Percentiles rank a stretch among this genome's conserved stretches.
These are phyloP conservation scores for Tritrichomonas foetus DNA, from an alignment of 208 protist species.

Conservation along the genomic window DNA sequence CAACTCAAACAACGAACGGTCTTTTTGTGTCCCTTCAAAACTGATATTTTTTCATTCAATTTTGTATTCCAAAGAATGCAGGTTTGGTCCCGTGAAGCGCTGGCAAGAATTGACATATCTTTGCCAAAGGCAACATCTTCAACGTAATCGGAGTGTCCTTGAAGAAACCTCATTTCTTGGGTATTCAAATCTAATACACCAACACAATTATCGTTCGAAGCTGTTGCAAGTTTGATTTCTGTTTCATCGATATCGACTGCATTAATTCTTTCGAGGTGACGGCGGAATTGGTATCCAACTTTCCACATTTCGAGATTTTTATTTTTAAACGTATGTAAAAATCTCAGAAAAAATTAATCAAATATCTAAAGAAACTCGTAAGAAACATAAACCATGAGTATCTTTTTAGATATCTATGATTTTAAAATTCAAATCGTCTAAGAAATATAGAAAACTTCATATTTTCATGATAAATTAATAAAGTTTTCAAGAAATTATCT, in stretches of 20 bases:
- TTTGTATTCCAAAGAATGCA: not conserved
- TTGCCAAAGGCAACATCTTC: not conserved
- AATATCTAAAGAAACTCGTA: too few species aligned
- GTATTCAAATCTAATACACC: not conserved
- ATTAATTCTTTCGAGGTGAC: not conserved
- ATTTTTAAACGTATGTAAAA: too few species aligned
- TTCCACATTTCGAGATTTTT: conserved; percentile 21
- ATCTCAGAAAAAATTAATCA: too few species aligned
- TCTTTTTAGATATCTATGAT: too few species aligned
- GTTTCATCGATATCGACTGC: not conserved
- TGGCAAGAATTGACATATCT: not conserved
- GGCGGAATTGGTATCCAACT: not conserved
- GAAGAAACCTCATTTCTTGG: not conserved
- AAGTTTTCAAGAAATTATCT: too few species aligned
- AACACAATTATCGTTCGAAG: not conserved
- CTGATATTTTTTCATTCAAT: not conserved
- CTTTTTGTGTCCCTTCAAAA: not conserved
- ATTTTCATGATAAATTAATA: too few species aligned
- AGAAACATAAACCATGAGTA: too few species aligned
- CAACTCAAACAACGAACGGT: not conserved
- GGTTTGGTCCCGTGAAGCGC: not conserved
- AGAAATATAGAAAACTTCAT: too few species aligned
- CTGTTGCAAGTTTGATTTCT: not conserved
- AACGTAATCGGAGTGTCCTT: not conserved
- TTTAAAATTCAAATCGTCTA: too few species aligned